Conservation (phyloP, 306 rosid genomes). For the Sicyos baderoa region DNA sequence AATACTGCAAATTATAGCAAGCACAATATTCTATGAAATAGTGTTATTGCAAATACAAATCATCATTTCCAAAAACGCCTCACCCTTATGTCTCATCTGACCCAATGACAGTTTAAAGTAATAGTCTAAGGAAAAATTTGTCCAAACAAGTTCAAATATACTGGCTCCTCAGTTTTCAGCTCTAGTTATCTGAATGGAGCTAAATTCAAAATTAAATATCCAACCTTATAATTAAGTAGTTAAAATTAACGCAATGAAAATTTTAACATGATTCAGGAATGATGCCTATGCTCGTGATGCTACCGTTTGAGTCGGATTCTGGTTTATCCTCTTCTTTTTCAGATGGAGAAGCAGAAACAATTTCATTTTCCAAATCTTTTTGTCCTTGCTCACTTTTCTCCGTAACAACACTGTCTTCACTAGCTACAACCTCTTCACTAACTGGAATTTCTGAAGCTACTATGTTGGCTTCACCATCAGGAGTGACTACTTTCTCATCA, state of each 20-base stretch:
- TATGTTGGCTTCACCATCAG: slow-evolving; percentile 29
- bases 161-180: background rate
- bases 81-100: background rate
- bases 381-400: slow-evolving; percentile 32
- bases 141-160: background rate
- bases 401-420: slow-evolving; percentile 29
- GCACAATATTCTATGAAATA: background rate
- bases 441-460: slow-evolving; percentile 29
- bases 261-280: slow-evolving; percentile 22
- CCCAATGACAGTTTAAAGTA: background rate
- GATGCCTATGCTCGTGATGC: slow-evolving; percentile 37
- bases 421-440: slow-evolving; percentile 28
- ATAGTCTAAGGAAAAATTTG: background rate
- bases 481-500: slow-evolving; percentile 26
- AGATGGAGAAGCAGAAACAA: slow-evolving; percentile 28
- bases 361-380: slow-evolving; percentile 30
- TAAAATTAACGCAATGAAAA: background rate
- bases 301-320: slow-evolving; percentile 32
- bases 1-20: background rate
- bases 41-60: background rate
- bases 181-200: background rate
- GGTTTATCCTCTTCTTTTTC: slow-evolving; percentile 34
- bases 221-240: background rate
- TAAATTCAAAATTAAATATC: background rate
- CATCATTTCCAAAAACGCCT: background rate